Percentiles rank a stretch among this genome's conserved stretches.
Evolutionary conservation across 257 asterid genomes (phyloP).

Genomic region (Solanum rostratum): DNA sequence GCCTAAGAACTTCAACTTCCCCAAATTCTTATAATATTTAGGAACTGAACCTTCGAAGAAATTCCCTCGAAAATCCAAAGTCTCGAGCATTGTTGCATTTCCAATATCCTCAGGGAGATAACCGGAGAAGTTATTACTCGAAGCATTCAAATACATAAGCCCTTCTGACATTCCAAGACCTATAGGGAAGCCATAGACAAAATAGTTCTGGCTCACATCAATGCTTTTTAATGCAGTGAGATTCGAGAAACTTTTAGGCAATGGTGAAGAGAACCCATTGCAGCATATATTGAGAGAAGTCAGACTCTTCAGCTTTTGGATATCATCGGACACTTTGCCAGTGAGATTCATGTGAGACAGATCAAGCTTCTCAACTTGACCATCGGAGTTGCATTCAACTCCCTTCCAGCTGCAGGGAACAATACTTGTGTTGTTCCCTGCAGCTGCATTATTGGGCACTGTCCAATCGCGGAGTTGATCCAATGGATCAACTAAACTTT

Average conservation of each 20-base stretch:
- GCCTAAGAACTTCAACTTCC: conserved; percentile 52
- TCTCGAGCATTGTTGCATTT: conserved; percentile 39
- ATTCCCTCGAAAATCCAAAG: conserved; percentile 69
- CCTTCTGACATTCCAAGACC: conserved; percentile 40
- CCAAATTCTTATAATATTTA: conserved; percentile 29
- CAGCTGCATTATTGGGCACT: conserved; percentile 6
- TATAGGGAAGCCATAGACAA: conserved; percentile 30
- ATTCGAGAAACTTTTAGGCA: conserved; percentile 40
- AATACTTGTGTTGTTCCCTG: not conserved
- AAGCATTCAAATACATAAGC: conserved; percentile 36
- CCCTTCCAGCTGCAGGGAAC: conserved; percentile 61
- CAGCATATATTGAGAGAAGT: conserved; percentile 31
- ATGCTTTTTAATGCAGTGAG: conserved; percentile 34
- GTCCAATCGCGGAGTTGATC: conserved; percentile 48
- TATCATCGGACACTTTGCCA: conserved; percentile 35
- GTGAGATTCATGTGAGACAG: conserved; percentile 60
- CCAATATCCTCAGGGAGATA: conserved; percentile 50
- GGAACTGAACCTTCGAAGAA: conserved; percentile 66
- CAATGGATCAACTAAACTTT: conserved; percentile 43
- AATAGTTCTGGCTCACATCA: conserved; percentile 63
- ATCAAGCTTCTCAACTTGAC: conserved; percentile 40
- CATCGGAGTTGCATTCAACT: conserved; percentile 45
- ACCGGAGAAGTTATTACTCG: conserved; percentile 70
- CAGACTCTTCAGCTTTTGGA: conserved; percentile 27
- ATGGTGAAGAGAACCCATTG: conserved; percentile 43